These are phyloP conservation scores for Phytophthora meadii DNA, from an alignment of 352 stramenopile genomes.

Conservation along the genomic window DNA sequence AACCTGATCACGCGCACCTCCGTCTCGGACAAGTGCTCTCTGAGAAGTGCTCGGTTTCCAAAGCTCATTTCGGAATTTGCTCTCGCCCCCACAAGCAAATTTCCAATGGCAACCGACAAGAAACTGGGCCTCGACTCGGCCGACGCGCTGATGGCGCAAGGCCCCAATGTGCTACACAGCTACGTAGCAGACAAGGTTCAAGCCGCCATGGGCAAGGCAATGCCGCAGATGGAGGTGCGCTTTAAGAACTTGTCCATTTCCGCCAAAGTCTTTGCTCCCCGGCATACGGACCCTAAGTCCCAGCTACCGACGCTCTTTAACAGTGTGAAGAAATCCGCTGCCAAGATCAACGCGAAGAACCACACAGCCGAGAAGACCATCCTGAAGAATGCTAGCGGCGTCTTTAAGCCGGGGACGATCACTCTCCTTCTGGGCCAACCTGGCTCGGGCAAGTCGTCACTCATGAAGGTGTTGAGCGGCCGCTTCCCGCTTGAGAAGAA, in stretches of 20 bases:
- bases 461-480: constrained; percentile 30
- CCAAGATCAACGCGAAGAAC: constrained; percentile 39
- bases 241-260: constrained; percentile 36
- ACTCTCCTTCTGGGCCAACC: constrained; percentile 29
- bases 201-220: constrained; percentile 23
- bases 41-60: background rate
- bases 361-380: constrained; percentile 47
- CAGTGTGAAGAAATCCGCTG: constrained; percentile 38
- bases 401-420: constrained; percentile 40
- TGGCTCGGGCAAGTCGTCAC: constrained; percentile 30
- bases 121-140: constrained; percentile 23
- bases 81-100: constrained; percentile 20
- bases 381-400: constrained; percentile 50
- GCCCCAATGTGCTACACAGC: constrained; percentile 30
- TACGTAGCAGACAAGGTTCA: constrained; percentile 31
- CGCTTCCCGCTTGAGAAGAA: constrained; percentile 31
- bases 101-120: constrained; percentile 20
- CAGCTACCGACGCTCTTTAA: constrained; percentile 56
- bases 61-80: constrained; percentile 34
- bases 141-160: constrained; percentile 35
- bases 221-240: constrained; percentile 40
- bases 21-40: too few species aligned
- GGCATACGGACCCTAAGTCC: constrained; percentile 14
- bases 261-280: constrained; percentile 27
- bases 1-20: constrained; percentile 18